Percentiles rank a stretch among this genome's conserved stretches.
These are phyloP conservation scores for Chloromonas sp. DNA, from an alignment of 163 green algal species.

Conservation along the genomic window DNA sequence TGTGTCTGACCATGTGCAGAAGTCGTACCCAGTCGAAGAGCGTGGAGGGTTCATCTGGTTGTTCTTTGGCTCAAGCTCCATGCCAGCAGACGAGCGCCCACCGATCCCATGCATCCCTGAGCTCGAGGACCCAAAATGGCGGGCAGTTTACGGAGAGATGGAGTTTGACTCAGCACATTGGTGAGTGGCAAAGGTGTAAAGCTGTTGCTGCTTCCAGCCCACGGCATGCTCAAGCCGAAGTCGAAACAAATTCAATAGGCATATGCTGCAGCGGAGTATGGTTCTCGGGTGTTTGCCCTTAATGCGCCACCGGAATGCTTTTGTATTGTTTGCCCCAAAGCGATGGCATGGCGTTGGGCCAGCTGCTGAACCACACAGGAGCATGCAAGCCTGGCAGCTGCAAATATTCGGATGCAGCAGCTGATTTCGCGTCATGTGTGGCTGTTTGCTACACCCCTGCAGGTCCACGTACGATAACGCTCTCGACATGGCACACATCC, in stretches of 20 bases:
- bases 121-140: conserved; percentile 68
- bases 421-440: not conserved
- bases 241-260: too few relatives aligned
- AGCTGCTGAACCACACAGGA: too few relatives aligned
- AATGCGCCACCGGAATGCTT: too few relatives aligned
- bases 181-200: conserved; percentile 27
- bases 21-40: conserved; percentile 48
- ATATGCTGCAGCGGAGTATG: too few relatives aligned
- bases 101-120: conserved; percentile 69
- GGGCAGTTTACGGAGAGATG: conserved; percentile 70
- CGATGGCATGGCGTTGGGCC: too few relatives aligned
- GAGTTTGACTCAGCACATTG: conserved; percentile 75
- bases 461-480: not conserved
- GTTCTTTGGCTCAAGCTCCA: conserved; percentile 58
- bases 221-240: too few relatives aligned
- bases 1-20: conserved; percentile 25
- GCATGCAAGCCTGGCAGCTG: too few relatives aligned
- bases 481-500: conserved; percentile 84
- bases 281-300: too few relatives aligned
- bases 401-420: too few relatives aligned
- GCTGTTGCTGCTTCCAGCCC: not conserved
- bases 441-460: not conserved
- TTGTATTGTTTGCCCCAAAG: too few relatives aligned
- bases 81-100: conserved; percentile 66
- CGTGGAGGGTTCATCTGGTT: conserved; percentile 70